phyloP scores from a whole-genome alignment of 2,329 filamentous ascomycete genomes.

The Arthrobotrys iridis region DNA sequence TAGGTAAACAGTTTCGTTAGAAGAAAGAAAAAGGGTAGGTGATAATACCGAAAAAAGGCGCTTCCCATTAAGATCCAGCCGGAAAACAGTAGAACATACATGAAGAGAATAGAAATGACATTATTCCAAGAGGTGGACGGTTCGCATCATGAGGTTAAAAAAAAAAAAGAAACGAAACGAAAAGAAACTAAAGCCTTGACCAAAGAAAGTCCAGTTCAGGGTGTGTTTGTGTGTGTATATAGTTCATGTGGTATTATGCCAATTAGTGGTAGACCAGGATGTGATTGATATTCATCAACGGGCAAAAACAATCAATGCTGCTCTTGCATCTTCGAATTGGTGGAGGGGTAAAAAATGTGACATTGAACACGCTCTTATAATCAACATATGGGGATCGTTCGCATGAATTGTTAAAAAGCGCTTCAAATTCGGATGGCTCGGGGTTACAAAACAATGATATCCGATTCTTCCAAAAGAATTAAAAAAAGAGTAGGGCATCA shows the following conservation, averaged over 20 bases:
- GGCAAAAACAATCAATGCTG: slow-evolving; percentile 3
- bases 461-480: slow-evolving; percentile 1
- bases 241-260: slow-evolving; percentile 18
- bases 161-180: background rate
- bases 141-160: background rate
- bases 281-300: slow-evolving; percentile 1
- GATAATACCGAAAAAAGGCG: slow-evolving; percentile 20
- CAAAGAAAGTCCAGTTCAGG: slow-evolving; percentile 13
- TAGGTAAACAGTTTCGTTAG: background rate
- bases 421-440: slow-evolving; percentile 14
- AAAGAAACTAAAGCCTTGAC: slow-evolving; percentile 8
- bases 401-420: slow-evolving; percentile 28
- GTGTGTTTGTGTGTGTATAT: slow-evolving; percentile 18
- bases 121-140: slow-evolving; percentile 5
- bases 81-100: slow-evolving; percentile 53
- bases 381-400: slow-evolving; percentile 16
- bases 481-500: slow-evolving; percentile 5
- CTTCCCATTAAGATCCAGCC: slow-evolving; percentile 55
- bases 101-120: slow-evolving; percentile 35
- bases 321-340: slow-evolving; percentile 12
- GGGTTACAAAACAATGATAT: slow-evolving; percentile 21
- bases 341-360: background rate
- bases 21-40: slow-evolving; percentile 12
- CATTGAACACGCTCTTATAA: slow-evolving; percentile 23
- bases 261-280: slow-evolving; percentile 25